A percentile compares a stretch with the other conserved stretches of the same genome.
These are phyloP conservation scores for Phytopythium chamaehyphon DNA, from an alignment of 352 stramenopile species.

Conservation along the genomic window DNA sequence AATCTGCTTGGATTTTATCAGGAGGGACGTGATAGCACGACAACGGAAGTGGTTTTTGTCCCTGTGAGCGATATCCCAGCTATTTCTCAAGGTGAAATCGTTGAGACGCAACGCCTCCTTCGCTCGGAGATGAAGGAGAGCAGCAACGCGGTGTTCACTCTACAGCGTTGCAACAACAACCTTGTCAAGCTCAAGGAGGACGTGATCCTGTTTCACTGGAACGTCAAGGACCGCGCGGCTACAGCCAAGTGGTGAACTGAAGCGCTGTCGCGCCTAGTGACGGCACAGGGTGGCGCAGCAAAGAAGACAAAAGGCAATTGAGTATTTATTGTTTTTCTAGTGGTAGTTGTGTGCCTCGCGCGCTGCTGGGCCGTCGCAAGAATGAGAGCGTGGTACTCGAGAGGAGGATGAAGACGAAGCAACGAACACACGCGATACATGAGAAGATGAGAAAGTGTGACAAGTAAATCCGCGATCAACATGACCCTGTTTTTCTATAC, in stretches of 20 bases:
- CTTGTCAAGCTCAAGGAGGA: constrained; percentile 84
- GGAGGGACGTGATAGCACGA: constrained; percentile 63
- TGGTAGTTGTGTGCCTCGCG: constrained; percentile 2
- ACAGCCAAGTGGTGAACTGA: constrained; percentile 26
- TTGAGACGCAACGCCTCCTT: constrained; percentile 61
- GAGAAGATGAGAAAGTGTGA: constrained; percentile 9
- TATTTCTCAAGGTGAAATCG: constrained; percentile 67
- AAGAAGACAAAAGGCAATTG: constrained; percentile 6
- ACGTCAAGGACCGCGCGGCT: constrained; percentile 62
- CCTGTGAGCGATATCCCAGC: constrained; percentile 68
- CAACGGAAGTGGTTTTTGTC: constrained; percentile 80
- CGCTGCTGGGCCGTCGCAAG: constrained; percentile 1
- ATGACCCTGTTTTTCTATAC: too few relatives aligned
- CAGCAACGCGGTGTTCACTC: constrained; percentile 62
- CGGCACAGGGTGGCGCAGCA: background rate
- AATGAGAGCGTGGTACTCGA: background rate
- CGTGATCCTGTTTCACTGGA: constrained; percentile 84
- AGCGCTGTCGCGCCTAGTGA: background rate
- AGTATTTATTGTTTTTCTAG: constrained; percentile 10
- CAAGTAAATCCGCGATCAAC: background rate
- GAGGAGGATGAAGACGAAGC: background rate
- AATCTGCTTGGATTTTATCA: constrained; percentile 83
- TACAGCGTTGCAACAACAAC: constrained; percentile 75
- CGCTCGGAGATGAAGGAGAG: constrained; percentile 69
- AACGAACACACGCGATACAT: constrained; percentile 1